Conservation (phyloP, 1,139 yeast species). For the Scheffersomyces quercinus region DNA sequence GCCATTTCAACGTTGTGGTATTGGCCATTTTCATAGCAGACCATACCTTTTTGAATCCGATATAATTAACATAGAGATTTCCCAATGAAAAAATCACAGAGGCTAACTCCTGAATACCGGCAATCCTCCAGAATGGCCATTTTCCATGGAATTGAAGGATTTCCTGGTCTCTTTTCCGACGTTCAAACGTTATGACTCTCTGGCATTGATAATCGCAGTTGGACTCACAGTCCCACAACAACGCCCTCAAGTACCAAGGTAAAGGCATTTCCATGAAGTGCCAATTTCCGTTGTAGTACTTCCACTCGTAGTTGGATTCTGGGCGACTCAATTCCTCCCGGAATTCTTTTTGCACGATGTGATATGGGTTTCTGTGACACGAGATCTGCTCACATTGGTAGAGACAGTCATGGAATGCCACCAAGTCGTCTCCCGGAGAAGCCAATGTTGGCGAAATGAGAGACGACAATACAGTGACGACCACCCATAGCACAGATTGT, state of each 20-base stretch:
- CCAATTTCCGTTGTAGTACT: slow-evolving; percentile 33
- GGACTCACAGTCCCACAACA: slow-evolving; percentile 77
- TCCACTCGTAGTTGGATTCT: slow-evolving; percentile 20
- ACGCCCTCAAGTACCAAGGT: slow-evolving; percentile 41
- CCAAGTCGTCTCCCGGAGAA: slow-evolving; percentile 78
- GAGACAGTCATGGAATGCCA: slow-evolving; percentile 67
- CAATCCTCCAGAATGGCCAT: slow-evolving; percentile 84
- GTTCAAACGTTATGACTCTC: slow-evolving; percentile 59
- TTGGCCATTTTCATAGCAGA: slow-evolving; percentile 15
- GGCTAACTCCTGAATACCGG: slow-evolving; percentile 81
- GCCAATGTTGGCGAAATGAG: slow-evolving; percentile 23
- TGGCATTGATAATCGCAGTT: slow-evolving; percentile 96
- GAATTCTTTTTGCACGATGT: slow-evolving; percentile 18
- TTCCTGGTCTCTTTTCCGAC: slow-evolving; percentile 49
- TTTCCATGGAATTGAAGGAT: slow-evolving; percentile 91
- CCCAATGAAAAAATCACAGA: slow-evolving; percentile 81
- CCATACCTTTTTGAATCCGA: slow-evolving; percentile 50
- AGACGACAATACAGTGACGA: no score
- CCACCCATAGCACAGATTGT: no score
- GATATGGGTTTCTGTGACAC: slow-evolving; percentile 37
- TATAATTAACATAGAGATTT: slow-evolving; percentile 72
- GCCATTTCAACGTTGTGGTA: slow-evolving; percentile 1
- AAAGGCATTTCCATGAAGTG: slow-evolving; percentile 38
- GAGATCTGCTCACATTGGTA: slow-evolving; percentile 55
- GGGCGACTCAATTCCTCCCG: slow-evolving; percentile 16